Conservation (phyloP, 331 rosid genomes). For the Malus hybrid region DNA sequence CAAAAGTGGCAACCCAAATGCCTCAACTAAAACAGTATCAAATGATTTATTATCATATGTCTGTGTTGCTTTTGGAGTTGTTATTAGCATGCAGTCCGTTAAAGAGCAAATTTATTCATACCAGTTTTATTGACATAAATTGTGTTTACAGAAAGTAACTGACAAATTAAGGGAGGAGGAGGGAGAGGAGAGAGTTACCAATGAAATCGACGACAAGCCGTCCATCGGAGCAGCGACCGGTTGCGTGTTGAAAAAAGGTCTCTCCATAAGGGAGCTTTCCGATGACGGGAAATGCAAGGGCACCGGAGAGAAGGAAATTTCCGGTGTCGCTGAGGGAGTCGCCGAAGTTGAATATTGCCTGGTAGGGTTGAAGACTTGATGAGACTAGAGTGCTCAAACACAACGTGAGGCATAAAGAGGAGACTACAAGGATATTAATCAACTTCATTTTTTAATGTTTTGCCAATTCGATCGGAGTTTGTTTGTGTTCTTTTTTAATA, state of each 20-base stretch:
- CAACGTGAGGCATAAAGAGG: neutral
- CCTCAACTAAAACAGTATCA: slow-evolving; percentile 43
- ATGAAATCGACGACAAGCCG: slow-evolving; percentile 59
- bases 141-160: too few species aligned
- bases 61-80: too few species aligned
- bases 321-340: slow-evolving; percentile 84
- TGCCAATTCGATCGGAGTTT: neutral
- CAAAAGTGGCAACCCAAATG: slow-evolving; percentile 49
- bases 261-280: slow-evolving; percentile 58
- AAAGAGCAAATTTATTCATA: too few species aligned
- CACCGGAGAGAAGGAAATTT: slow-evolving; percentile 40
- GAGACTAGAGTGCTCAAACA: neutral
- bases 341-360: slow-evolving; percentile 58
- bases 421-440: neutral
- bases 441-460: neutral
- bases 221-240: slow-evolving; percentile 68
- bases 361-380: slow-evolving; percentile 8
- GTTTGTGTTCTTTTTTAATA: neutral
- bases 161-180: too few species aligned
- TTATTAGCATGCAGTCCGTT: too few species aligned
- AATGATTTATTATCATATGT: neutral
- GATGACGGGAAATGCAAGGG: slow-evolving; percentile 36
- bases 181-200: slow-evolving; percentile 22
- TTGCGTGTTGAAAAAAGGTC: slow-evolving; percentile 54
- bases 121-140: too few species aligned